phyloP scores from a whole-genome alignment of 1,284 basidiomycete species.

The Leccinum angustisporum region DNA sequence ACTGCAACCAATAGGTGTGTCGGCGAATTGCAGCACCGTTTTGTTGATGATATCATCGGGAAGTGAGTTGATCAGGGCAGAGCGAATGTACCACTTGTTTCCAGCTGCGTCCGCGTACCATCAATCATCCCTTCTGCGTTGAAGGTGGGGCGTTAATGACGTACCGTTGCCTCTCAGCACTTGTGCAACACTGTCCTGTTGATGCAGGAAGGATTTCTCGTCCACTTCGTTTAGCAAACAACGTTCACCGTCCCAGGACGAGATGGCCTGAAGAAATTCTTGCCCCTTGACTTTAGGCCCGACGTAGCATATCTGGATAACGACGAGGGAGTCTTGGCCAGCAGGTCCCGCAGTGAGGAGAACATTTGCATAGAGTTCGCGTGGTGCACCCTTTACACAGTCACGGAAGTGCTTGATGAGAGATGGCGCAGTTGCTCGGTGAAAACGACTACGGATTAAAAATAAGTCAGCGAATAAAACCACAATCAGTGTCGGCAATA shows the following conservation, averaged over 20 bases:
- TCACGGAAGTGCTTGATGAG: conserved; percentile 91
- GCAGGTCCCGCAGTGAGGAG: conserved; percentile 86
- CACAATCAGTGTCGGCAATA: conserved; percentile 5
- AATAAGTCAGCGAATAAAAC: neutral
- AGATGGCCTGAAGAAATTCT: conserved; percentile 78
- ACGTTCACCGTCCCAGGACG: conserved; percentile 80
- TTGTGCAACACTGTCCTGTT: conserved; percentile 89
- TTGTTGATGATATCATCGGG: conserved; percentile 84
- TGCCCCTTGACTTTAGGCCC: conserved; percentile 75
- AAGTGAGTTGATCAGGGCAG: conserved; percentile 73
- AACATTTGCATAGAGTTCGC: conserved; percentile 85
- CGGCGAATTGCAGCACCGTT: conserved; percentile 77
- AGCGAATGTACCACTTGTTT: conserved; percentile 87
- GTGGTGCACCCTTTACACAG: conserved; percentile 84
- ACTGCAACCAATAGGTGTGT: conserved; percentile 87
- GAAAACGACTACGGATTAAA: conserved; percentile 64
- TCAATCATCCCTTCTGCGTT: neutral
- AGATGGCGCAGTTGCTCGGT: conserved; percentile 78
- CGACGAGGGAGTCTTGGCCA: conserved; percentile 77
- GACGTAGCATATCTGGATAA: conserved; percentile 88
- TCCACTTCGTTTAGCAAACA: conserved; percentile 86
- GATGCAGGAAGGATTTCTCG: conserved; percentile 83
- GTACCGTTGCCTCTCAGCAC: conserved; percentile 78
- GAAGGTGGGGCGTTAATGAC: conserved; percentile 12
- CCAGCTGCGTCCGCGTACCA: conserved; percentile 47